Evolutionary conservation across 345 rosid genomes (phyloP).

Genomic region (Crucihimalaya himalaica): DNA sequence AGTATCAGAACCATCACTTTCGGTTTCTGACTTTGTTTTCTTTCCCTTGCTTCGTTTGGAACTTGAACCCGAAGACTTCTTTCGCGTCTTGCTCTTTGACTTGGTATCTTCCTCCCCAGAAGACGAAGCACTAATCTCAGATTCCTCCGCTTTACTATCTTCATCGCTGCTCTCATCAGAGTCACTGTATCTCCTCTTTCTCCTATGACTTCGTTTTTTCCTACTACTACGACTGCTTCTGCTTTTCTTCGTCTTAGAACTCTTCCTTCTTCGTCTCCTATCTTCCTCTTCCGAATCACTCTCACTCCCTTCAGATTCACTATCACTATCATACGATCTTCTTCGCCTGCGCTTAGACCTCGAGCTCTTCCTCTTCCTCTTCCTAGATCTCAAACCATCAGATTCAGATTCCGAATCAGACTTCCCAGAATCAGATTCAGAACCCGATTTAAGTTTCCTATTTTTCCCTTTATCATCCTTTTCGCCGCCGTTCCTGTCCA

Average conservation of each 20-base stretch:
- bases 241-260: conserved; percentile 34
- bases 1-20: conserved; percentile 48
- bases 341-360: conserved; percentile 36
- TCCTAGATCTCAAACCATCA: conserved; percentile 48
- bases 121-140: conserved; percentile 38
- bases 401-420: conserved; percentile 51
- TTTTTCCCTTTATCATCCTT: conserved; percentile 46
- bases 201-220: conserved; percentile 36
- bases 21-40: conserved; percentile 47
- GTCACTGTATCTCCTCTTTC: conserved; percentile 45
- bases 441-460: conserved; percentile 27
- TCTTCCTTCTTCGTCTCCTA: conserved; percentile 47
- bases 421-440: conserved; percentile 47
- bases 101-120: conserved; percentile 47
- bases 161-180: conserved; percentile 48
- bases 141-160: conserved; percentile 44
- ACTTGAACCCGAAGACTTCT: conserved; percentile 29
- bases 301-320: conserved; percentile 53
- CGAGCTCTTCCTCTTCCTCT: conserved; percentile 44
- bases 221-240: conserved; percentile 43
- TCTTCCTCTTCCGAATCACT: conserved; percentile 48
- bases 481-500: conserved; percentile 43
- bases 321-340: conserved; percentile 38
- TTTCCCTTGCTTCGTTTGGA: conserved; percentile 47
- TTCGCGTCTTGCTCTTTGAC: conserved; percentile 52